Percentiles rank a stretch among this genome's conserved stretches.
Evolutionary conservation across 805 yeast species (phyloP).

Genomic region (Myxozyma monticola): DNA sequence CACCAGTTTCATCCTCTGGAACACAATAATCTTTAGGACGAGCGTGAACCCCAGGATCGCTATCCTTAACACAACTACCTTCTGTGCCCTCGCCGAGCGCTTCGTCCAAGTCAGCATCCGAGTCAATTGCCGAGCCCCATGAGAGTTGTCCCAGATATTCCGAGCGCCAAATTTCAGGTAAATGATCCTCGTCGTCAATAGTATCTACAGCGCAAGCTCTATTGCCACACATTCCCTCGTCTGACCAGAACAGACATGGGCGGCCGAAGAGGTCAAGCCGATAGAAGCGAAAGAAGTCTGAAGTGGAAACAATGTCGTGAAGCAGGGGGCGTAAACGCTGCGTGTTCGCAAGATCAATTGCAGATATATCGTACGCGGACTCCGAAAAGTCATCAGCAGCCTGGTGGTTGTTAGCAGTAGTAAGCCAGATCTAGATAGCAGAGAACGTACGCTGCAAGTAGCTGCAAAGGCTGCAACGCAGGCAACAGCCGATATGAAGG

Average conservation of each 20-base stretch:
- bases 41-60: constrained; percentile 51
- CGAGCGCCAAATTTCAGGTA: constrained; percentile 74
- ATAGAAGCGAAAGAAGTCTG: constrained; percentile 86
- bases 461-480: too few relatives aligned
- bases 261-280: constrained; percentile 69
- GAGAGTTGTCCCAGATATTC: constrained; percentile 59
- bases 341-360: constrained; percentile 54
- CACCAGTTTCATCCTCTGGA: constrained; percentile 43
- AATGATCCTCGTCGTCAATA: constrained; percentile 67
- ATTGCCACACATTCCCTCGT: constrained; percentile 77
- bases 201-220: constrained; percentile 88
- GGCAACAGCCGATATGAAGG: too few relatives aligned
- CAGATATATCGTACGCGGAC: constrained; percentile 31
- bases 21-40: constrained; percentile 48
- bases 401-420: too few relatives aligned
- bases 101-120: constrained; percentile 43
- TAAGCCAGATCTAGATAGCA: too few relatives aligned
- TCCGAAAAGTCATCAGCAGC: too few relatives aligned
- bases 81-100: constrained; percentile 39
- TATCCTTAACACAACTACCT: constrained; percentile 32
- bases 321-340: constrained; percentile 49
- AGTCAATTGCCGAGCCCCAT: constrained; percentile 36
- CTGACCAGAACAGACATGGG: constrained; percentile 85
- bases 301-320: constrained; percentile 53
- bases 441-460: too few relatives aligned